Conservation (phyloP, 495 filamentous ascomycete species). For the Penicillium salamii region DNA sequence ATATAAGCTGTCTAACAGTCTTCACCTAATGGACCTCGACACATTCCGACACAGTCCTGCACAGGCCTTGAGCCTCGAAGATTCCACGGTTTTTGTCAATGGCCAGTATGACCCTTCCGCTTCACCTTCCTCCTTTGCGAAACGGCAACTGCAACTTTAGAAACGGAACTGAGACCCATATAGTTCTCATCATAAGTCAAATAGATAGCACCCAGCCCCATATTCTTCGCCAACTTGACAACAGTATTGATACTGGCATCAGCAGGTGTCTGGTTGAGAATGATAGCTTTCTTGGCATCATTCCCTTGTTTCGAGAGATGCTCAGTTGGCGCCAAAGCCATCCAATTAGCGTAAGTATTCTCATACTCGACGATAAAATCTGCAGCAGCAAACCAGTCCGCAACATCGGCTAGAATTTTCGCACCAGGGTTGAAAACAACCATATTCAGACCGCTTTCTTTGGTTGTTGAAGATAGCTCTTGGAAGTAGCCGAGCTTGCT, state of each 20-base stretch:
- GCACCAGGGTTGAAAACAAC: conserved; percentile 24
- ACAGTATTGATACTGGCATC: conserved; percentile 9
- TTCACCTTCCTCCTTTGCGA: not conserved
- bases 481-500: conserved; percentile 31
- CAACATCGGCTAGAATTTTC: conserved; percentile 8
- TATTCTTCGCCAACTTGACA: conserved; percentile 8
- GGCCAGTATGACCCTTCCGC: not conserved
- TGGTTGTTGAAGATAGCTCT: conserved; percentile 25
- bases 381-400: conserved; percentile 16
- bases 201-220: conserved; percentile 25
- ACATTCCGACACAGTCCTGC: too few relatives aligned
- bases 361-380: conserved; percentile 24
- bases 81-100: not conserved
- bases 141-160: conserved; percentile 15
- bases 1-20: too few relatives aligned
- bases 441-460: conserved; percentile 2
- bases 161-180: conserved; percentile 6
- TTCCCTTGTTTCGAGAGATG: conserved; percentile 1
- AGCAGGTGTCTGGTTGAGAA: conserved; percentile 16
- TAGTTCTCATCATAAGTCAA: conserved; percentile 18
- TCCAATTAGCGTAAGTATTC: conserved; percentile 20
- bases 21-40: too few relatives aligned
- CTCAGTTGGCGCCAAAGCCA: not conserved
- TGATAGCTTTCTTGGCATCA: conserved; percentile 16
- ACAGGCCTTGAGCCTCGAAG: too few relatives aligned